phyloP scores from a whole-genome alignment of 345 rosid species.

The Acer campestre region DNA sequence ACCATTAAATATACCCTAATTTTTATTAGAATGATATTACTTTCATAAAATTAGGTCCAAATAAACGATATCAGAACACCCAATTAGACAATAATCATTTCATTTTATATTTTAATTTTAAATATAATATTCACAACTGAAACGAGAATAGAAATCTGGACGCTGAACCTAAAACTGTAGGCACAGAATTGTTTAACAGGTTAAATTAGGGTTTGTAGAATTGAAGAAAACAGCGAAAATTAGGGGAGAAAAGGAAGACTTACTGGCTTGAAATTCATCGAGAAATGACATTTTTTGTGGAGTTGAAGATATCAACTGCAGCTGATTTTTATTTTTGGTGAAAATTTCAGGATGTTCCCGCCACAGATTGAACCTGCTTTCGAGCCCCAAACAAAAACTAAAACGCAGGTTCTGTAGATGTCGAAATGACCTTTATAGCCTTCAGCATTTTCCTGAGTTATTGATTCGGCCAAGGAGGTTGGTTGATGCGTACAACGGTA shows the following conservation, averaged over 20 bases:
- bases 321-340: constrained; percentile 11
- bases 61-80: neutral
- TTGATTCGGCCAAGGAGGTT: neutral
- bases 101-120: neutral
- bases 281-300: constrained; percentile 44
- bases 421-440: constrained; percentile 9
- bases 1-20: neutral
- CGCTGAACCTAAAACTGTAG: neutral
- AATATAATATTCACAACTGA: neutral
- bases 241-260: constrained; percentile 4
- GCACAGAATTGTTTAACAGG: neutral
- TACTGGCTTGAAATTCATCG: constrained; percentile 57
- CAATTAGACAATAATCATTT: neutral
- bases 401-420: neutral
- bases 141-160: neutral
- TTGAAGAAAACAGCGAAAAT: neutral
- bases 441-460: neutral
- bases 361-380: constrained; percentile 16
- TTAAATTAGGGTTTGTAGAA: constrained; percentile 7
- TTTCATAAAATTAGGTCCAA: neutral
- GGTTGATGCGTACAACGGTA: no score
- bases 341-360: constrained; percentile 15
- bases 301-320: neutral
- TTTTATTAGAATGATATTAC: neutral
- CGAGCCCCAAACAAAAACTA: constrained; percentile 5